A percentile compares a stretch with the other conserved stretches of the same genome.
phyloP scores from a whole-genome alignment of 2,329 filamentous ascomycete species.

The Claviceps humidiphila region DNA sequence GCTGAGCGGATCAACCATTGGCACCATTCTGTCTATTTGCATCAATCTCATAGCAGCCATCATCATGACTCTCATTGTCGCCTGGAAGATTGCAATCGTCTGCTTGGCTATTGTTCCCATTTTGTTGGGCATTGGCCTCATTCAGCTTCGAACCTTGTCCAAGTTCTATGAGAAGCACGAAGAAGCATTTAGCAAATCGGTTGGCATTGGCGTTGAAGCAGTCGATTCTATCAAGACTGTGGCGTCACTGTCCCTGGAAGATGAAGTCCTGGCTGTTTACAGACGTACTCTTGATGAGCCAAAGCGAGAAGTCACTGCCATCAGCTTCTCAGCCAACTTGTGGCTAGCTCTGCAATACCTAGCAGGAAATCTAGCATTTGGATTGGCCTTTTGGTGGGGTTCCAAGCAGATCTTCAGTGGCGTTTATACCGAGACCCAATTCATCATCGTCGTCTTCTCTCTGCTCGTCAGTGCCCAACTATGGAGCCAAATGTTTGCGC shows the following conservation, averaged over 20 bases:
- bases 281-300: conserved; percentile 34
- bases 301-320: conserved; percentile 38
- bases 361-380: conserved; percentile 55
- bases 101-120: conserved; percentile 56
- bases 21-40: conserved; percentile 52
- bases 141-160: conserved; percentile 51
- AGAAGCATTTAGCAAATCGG: conserved; percentile 49
- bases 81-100: conserved; percentile 65
- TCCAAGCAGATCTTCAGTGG: conserved; percentile 55
- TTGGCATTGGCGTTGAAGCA: conserved; percentile 53
- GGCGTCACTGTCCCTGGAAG: conserved; percentile 39
- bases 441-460: conserved; percentile 54
- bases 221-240: conserved; percentile 53
- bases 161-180: conserved; percentile 50
- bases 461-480: conserved; percentile 47
- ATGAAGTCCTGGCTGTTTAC: conserved; percentile 39
- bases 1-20: conserved; percentile 57
- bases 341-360: conserved; percentile 49
- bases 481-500: conserved; percentile 46
- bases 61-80: conserved; percentile 55
- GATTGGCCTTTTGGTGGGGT: conserved; percentile 72
- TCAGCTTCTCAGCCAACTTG: conserved; percentile 35
- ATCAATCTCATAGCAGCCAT: conserved; percentile 58
- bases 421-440: conserved; percentile 50
- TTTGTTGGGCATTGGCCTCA: conserved; percentile 53